A percentile compares a stretch with the other conserved stretches of the same genome.
Evolutionary conservation across 2,329 filamentous ascomycete species (phyloP).

Genomic region (Helotiales sp.): DNA sequence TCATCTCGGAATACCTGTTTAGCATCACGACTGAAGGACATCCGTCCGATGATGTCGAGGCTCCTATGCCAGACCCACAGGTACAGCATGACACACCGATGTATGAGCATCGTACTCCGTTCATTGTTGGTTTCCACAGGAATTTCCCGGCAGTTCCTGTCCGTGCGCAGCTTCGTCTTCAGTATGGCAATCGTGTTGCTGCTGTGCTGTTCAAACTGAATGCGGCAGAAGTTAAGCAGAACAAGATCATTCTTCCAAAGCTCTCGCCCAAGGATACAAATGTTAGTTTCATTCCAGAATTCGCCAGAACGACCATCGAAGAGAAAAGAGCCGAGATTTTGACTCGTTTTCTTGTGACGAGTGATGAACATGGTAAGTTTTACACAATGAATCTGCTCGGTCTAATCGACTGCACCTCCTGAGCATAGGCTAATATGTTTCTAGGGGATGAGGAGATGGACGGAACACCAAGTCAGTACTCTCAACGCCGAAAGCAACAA

Average conservation of each 20-base stretch:
- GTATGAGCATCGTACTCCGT: background rate
- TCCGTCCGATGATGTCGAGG: background rate
- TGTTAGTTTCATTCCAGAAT: constrained; percentile 3
- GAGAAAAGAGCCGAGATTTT: constrained; percentile 9
- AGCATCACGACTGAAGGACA: background rate
- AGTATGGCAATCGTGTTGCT: background rate
- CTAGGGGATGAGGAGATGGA: constrained; percentile 1
- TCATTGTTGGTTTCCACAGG: constrained; percentile 1
- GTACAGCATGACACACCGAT: background rate
- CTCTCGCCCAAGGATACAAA: background rate
- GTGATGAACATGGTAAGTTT: background rate
- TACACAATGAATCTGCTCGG: background rate
- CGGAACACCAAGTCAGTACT: background rate
- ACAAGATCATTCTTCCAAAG: background rate
- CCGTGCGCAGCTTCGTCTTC: background rate
- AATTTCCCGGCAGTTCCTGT: background rate
- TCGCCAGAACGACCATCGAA: background rate
- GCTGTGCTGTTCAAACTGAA: background rate
- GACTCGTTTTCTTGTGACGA: background rate
- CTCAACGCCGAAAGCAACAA: background rate
- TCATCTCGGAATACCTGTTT: background rate
- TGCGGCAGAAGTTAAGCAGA: background rate
- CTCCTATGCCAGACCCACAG: background rate
- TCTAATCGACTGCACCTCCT: background rate
- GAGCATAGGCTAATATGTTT: background rate